Percentiles rank a stretch among this genome's conserved stretches.
Evolutionary conservation across 2,329 filamentous ascomycete species (phyloP).

Genomic region (Penicillium sp.): DNA sequence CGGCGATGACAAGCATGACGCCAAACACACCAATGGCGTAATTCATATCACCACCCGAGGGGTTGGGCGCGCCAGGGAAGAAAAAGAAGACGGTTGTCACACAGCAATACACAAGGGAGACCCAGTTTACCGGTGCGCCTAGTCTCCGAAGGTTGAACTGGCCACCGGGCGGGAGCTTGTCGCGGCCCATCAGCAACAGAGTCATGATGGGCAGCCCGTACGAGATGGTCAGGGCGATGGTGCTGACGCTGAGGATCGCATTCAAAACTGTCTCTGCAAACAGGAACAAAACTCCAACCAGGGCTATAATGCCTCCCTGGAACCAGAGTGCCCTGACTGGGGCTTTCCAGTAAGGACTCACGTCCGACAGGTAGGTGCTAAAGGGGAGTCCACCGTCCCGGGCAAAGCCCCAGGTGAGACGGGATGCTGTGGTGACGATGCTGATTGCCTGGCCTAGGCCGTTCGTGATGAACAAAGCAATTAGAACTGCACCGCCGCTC

Average conservation of each 20-base stretch:
- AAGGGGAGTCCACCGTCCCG: slow-evolving; percentile 50
- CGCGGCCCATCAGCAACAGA: slow-evolving; percentile 51
- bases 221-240: slow-evolving; percentile 54
- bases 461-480: slow-evolving; percentile 54
- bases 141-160: slow-evolving; percentile 45
- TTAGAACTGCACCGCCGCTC: slow-evolving; percentile 47
- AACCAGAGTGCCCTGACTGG: slow-evolving; percentile 52
- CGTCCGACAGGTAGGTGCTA: slow-evolving; percentile 42
- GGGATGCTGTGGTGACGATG: slow-evolving; percentile 50
- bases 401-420: slow-evolving; percentile 54
- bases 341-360: slow-evolving; percentile 50
- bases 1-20: slow-evolving; percentile 50
- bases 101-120: slow-evolving; percentile 50
- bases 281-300: slow-evolving; percentile 54
- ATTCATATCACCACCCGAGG: slow-evolving; percentile 52
- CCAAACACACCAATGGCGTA: slow-evolving; percentile 57
- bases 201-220: slow-evolving; percentile 49
- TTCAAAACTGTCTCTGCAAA: slow-evolving; percentile 53
- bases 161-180: slow-evolving; percentile 46
- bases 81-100: slow-evolving; percentile 57
- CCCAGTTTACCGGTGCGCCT: slow-evolving; percentile 44
- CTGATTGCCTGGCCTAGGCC: slow-evolving; percentile 53
- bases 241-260: slow-evolving; percentile 55
- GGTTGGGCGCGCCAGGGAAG: slow-evolving; percentile 48
- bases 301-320: slow-evolving; percentile 45